Evolutionary conservation across 2,329 filamentous ascomycete species (phyloP), one percentile per base, ranked within the genome.

Genomic region (Fonsecaea pedrosoi): DNA sequence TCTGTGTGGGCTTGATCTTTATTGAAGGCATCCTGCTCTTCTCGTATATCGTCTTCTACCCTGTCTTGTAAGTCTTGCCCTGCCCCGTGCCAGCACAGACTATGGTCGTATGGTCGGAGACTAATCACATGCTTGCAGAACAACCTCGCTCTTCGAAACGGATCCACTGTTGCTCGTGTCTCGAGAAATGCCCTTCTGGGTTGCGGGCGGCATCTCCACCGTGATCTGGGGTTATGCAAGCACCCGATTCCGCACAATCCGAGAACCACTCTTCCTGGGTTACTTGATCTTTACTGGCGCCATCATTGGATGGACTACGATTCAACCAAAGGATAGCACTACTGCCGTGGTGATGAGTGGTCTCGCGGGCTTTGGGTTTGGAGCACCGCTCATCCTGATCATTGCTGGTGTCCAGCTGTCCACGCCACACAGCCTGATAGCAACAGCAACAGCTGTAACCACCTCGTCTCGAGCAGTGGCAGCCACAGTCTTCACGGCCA

Each of bases 21-120:
- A 62, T 71, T 30, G 70, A 71, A 38, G 70, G 68, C n/a, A 66
- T 70, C 25, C 25, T 71, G 54, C 50, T 70, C 6, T 71, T 71
- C 57, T 71, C 70, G 3, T 70, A 67, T 15, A 66, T 71, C 18
- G 55, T 71, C 48, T 70, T 71, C 38, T 71, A 69, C 40, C 70
- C 70, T 4, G 62, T 69, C 32, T 56, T 71, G 70, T 71, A 59
- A 70, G 70, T 65, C 45, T 53, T 15, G 2, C 45, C 32, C 34
- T 38, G n/a, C 15, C 21, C 53, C 15, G 9, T 15, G 42, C 42
- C 34, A 32, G 1, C 21, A n/a, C n/a, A 18, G 1, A 25, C 25
- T 25, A 25, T 25, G 25, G n/a, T 15, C 2, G 4, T 25, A 25
- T 25, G 25, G n/a, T 15, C 2, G 4, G 12, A 18, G 18, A 35